Evolutionary conservation across 805 yeast genomes (phyloP).

Genomic region (Teunomyces tritomae): DNA sequence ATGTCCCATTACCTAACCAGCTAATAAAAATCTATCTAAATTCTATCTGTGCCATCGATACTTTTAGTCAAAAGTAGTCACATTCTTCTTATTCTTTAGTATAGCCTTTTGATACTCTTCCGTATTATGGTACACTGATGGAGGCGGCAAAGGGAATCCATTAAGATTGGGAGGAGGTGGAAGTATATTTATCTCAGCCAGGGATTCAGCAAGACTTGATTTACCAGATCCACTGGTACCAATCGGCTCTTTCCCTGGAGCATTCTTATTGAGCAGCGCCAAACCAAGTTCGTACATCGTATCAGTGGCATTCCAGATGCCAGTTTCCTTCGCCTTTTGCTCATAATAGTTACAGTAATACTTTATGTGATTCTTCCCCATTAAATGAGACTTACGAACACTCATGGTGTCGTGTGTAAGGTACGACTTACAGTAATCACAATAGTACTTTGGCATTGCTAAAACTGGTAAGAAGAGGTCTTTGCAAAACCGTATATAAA

Average conservation of each 20-base stretch:
- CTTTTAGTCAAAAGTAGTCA: not conserved
- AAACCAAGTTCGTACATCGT: slow-evolving; percentile 35
- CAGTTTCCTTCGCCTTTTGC: slow-evolving; percentile 28
- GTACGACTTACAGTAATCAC: slow-evolving; percentile 81
- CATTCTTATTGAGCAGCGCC: slow-evolving; percentile 30
- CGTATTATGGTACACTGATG: slow-evolving; percentile 21
- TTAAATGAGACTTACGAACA: slow-evolving; percentile 75
- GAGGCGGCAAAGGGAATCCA: slow-evolving; percentile 38
- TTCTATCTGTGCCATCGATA: too few species aligned
- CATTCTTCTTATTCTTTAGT: not conserved
- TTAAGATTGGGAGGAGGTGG: slow-evolving; percentile 35
- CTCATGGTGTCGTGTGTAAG: slow-evolving; percentile 87
- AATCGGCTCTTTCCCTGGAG: slow-evolving; percentile 19
- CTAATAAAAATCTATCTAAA: not conserved
- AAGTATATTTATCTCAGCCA: slow-evolving; percentile 3
- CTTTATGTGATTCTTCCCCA: slow-evolving; percentile 73
- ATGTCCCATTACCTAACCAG: too few species aligned
- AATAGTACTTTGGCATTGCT: slow-evolving; percentile 67
- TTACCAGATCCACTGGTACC: not conserved
- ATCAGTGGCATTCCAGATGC: slow-evolving; percentile 30
- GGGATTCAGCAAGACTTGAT: not conserved
- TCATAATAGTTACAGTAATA: slow-evolving; percentile 76
- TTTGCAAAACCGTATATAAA: too few species aligned
- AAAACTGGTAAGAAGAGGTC: not conserved
- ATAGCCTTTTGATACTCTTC: slow-evolving; percentile 23